Conservation (phyloP, 495 filamentous ascomycete genomes). For the Hyphodiscus hymeniophilus region DNA sequence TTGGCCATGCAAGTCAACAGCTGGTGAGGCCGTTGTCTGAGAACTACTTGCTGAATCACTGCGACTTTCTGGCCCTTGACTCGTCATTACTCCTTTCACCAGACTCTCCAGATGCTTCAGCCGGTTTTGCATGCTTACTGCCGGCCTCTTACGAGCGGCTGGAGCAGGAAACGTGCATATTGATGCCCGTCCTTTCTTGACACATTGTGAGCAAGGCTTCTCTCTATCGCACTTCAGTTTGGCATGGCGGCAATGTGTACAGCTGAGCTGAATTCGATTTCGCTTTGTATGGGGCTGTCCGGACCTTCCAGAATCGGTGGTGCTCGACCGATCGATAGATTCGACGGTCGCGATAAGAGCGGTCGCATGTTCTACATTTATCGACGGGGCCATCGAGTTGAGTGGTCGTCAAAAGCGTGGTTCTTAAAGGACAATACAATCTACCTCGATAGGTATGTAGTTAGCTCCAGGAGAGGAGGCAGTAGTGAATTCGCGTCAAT, state of each 20-base stretch:
- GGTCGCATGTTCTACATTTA: not conserved
- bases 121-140: constrained; percentile 39
- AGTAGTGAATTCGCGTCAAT: no score
- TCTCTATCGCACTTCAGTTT: constrained; percentile 22
- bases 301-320: not conserved
- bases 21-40: not conserved
- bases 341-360: not conserved
- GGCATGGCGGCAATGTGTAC: constrained; percentile 14
- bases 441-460: no score
- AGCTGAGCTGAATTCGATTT: constrained; percentile 18
- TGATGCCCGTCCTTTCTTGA: constrained; percentile 32
- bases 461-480: no score
- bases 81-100: constrained; percentile 27
- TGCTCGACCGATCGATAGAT: not conserved
- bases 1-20: not conserved
- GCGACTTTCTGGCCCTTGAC: not conserved
- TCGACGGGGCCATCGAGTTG: not conserved
- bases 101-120: constrained; percentile 45
- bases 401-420: no score
- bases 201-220: constrained; percentile 27
- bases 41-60: not conserved
- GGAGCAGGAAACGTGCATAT: constrained; percentile 38
- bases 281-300: constrained; percentile 5
- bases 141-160: constrained; percentile 30
- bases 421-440: no score